Evolutionary conservation across 352 stramenopile species (phyloP), one percentile per base, ranked within the genome.

Genomic region (Phytophthora aleatoria): DNA sequence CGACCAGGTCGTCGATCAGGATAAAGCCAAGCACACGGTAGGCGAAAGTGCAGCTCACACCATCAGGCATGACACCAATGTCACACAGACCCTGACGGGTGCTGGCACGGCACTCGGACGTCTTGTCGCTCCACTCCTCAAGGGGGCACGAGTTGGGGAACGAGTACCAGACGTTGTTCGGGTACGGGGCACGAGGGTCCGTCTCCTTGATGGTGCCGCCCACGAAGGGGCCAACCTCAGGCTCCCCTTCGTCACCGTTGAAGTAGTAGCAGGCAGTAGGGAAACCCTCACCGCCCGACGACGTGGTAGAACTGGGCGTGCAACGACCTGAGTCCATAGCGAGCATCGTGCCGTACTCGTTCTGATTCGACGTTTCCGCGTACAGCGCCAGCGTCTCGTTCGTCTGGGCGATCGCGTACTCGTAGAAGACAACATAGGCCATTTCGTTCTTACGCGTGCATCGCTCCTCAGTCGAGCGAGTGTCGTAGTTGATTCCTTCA

Each of bases 381-480:
- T 86, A 95, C 50, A 83, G 57, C 30, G 85, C 87, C 5, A 95
- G 56, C 50, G 83, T 83, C 59, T 89, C 81, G 68, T 91, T 95
- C 12, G 89, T 87, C 61, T 95, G 85, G 26, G 74, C 76, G 33
- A 95, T 77, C 7, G 81, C 74, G 31, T 85, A 79, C 41, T 93
- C 85, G 67, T 94, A 95, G 64, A 96, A 92, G 11, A 95, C 85
- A 33, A 96, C 61, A 65, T 90, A 87, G 43, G 79, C 61, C 67
- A 92, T 90, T 13, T 85, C 75, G 69, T 92, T 93, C 81, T 96
- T 96, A 54, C 86, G 85, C 50, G 61, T 64, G 68, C 89, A 96
- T 10, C 73, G 77, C 36, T 74, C 68, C 43, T 84, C 73, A 2
- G 67, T 68, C n/a, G 67, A 74, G 47, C 85, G 82, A 43, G 82